A percentile compares a stretch with the other conserved stretches of the same genome.
Conservation (phyloP, 306 rosid species). For the Gastrolobium villosum region DNA sequence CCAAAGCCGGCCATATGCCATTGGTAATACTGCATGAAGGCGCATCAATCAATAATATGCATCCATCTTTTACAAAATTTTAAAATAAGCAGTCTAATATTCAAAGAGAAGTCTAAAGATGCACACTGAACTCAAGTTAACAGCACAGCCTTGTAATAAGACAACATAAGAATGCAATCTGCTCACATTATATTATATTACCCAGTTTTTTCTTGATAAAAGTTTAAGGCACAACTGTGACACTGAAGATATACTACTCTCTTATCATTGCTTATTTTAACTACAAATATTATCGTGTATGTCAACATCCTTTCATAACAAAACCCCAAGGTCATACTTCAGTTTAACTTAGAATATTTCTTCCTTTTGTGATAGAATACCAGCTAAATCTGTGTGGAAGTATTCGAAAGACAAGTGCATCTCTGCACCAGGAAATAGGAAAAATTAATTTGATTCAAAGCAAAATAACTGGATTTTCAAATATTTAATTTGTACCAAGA, state of each 20-base stretch:
- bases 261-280: neutral
- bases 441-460: too few species aligned
- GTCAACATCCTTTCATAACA: neutral
- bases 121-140: conserved; percentile 2
- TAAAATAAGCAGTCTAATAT: neutral
- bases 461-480: neutral
- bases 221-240: neutral
- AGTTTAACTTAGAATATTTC: neutral
- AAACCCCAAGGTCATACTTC: neutral
- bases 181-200: neutral
- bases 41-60: neutral
- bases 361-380: conserved; percentile 16
- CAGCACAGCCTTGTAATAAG: neutral
- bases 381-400: neutral
- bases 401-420: conserved; percentile 38
- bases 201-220: neutral
- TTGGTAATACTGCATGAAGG: neutral
- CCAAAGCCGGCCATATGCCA: neutral
- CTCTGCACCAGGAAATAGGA: neutral
- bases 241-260: neutral
- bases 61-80: neutral
- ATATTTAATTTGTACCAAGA: conserved; percentile 40
- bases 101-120: conserved; percentile 5
- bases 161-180: neutral
- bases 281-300: neutral